A percentile compares a stretch with the other conserved stretches of the same genome.
Evolutionary conservation across 768 basidiomycete genomes (phyloP).

Genomic region (Russula earlei): DNA sequence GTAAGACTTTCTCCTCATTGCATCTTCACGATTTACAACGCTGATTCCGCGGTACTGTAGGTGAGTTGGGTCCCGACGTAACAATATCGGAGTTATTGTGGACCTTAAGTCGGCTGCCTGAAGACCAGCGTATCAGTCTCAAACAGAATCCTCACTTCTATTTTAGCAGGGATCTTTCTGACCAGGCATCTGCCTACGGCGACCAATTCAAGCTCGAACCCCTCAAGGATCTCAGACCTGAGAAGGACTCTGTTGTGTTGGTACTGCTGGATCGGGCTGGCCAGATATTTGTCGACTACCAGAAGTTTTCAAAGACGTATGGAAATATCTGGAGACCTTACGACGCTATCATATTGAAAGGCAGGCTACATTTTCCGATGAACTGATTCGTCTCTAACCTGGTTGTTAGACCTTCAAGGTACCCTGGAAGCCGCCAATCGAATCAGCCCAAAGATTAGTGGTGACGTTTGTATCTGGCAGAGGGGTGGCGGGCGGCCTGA

Average conservation of each 20-base stretch:
- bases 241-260: constrained; percentile 9
- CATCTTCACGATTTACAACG: too few species aligned
- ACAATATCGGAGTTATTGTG: constrained; percentile 13
- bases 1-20: neutral
- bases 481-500: constrained; percentile 3
- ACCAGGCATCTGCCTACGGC: neutral
- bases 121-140: constrained; percentile 14
- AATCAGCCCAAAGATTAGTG: neutral
- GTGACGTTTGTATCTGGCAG: constrained; percentile 16
- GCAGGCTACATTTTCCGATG: neutral
- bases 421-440: constrained; percentile 9
- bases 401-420: constrained; percentile 12
- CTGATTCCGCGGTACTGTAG: neutral
- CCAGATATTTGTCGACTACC: constrained; percentile 16
- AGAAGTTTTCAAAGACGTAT: constrained; percentile 13
- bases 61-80: constrained; percentile 12
- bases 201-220: constrained; percentile 12
- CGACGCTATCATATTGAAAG: constrained; percentile 13
- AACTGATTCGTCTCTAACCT: neutral
- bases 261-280: constrained; percentile 11
- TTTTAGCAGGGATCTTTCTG: constrained; percentile 11
- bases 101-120: constrained; percentile 14
- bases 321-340: constrained; percentile 15
- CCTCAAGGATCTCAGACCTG: constrained; percentile 10
- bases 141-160: constrained; percentile 17